Evolutionary conservation across 306 rosid species (phyloP).

Genomic region (Cicer chorassanicum): DNA sequence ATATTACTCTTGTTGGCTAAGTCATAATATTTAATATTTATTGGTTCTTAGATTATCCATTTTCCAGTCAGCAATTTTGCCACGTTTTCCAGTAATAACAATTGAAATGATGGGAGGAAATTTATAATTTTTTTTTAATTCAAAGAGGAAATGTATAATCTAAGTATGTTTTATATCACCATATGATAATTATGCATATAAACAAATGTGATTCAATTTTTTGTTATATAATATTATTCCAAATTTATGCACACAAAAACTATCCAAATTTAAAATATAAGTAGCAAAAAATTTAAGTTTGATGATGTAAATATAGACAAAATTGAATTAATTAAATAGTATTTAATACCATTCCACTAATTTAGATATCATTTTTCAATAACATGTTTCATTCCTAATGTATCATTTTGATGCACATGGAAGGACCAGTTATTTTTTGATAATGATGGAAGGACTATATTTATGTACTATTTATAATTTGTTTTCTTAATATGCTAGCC

Average conservation of each 20-base stretch:
- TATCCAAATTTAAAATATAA: no score
- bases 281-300: no score
- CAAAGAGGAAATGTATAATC: neutral
- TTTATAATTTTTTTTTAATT: neutral
- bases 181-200: neutral
- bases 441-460: no score
- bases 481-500: no score
- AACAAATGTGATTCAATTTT: neutral
- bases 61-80: constrained; percentile 24
- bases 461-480: no score
- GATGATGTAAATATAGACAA: no score
- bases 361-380: no score
- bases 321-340: no score
- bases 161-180: neutral
- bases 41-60: neutral
- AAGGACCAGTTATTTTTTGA: no score
- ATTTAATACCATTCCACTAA: no score
- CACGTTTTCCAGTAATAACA: constrained; percentile 28
- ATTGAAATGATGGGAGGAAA: neutral
- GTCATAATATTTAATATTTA: constrained; percentile 10
- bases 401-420: no score
- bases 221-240: neutral
- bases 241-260: neutral
- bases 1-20: constrained; percentile 31
- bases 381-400: no score